Evolutionary conservation across 805 yeast genomes (phyloP), one percentile per base, ranked within the genome.

Genomic region (Ogataea kodamae): DNA sequence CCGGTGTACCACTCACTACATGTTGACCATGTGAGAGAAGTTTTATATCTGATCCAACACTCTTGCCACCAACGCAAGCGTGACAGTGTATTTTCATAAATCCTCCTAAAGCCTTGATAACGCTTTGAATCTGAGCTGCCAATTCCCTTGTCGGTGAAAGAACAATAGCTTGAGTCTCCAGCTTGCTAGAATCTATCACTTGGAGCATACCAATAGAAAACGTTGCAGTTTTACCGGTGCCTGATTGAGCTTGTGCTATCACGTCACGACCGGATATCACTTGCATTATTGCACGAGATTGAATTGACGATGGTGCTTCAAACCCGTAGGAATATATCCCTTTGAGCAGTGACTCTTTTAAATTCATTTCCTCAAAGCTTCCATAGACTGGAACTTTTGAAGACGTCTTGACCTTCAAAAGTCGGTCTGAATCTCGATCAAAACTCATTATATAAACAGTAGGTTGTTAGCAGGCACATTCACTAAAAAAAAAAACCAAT

Each of bases 121-220:
- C 98, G 61, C 81, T 85, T 68, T 87, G 95, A 62, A 92, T 92
- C 74, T 92, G 98, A 50, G 79, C 71, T 30, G 97, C 97, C 64
- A 92, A 76, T 72, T 90, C 98, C 72, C 98, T 82, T 50, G 98
- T 90, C 55, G 98, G 97, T 37, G 96, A 90, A 50, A 90, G 74
- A 50, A 92, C 87, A 59, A 92, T 74, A 43, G 96, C 97, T 74
- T 88, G 97, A 46, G 94, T 79, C 43, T 80, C 74, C 61, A 78
- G 74, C 58, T 73, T 68, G 48, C 70, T 68, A 52, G 79, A 73
- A 62, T 89, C 96, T 42, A 88, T 74, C 14, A 59, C 62, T 54
- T 73, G 72, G 28, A 74, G 57, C 56, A 68, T 62, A 26, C 74
- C 81, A 48, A 90, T 87, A 45, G 86, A 70, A 64, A 78, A 83